Evolutionary conservation across 148 eudicot genomes (phyloP), one percentile per base, ranked within the genome.

Genomic region (Rhododendron simsii): DNA sequence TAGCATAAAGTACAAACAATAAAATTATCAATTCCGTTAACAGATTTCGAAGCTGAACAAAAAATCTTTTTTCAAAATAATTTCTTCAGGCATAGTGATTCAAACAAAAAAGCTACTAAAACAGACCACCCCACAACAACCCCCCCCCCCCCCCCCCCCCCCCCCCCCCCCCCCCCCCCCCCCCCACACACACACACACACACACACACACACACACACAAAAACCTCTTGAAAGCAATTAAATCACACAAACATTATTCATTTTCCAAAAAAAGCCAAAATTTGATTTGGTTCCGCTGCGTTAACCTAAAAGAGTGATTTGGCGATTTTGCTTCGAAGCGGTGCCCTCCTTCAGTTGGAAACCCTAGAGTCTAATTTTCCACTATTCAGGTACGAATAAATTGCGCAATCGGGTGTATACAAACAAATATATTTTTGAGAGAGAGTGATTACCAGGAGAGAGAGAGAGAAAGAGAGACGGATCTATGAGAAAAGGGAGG

Each of bases 401-500:
- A 67, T 26, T 11, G 14, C 18, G 41, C 44, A 44, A 71, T 7
- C 44, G 53, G n/a, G 20, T 55, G 23, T 2, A 65, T 69, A 48
- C 21, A 4, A 39, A 41, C 20, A 10, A 4, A 14, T 13, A 41
- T 3, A 13, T 4, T 23, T 28, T 23, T 5, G 39, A 80, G 63
- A 33, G 21, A 77, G 79, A 71, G 50, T 18, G 59, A 45, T 81
- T 73, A 73, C 87, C 85, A 30, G 28, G 41, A 67, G 55, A 80
- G 69, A 80, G 44, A 20, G n/a, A 79, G 28, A 79, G 26, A 28
- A 26, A 48, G 51, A 16, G 14, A 55, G 21, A 73, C 33, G 61
- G 85, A 81, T 73, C 74, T 45, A 37, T 7, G 7, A 77, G 55
- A 57, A 78, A 50, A 23, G 37, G 39, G 61, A 50, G 20, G 21